Percentiles rank a stretch among this genome's conserved stretches.
Evolutionary conservation across 2,329 filamentous ascomycete genomes (phyloP).

Genomic region (Didymella pomorum): DNA sequence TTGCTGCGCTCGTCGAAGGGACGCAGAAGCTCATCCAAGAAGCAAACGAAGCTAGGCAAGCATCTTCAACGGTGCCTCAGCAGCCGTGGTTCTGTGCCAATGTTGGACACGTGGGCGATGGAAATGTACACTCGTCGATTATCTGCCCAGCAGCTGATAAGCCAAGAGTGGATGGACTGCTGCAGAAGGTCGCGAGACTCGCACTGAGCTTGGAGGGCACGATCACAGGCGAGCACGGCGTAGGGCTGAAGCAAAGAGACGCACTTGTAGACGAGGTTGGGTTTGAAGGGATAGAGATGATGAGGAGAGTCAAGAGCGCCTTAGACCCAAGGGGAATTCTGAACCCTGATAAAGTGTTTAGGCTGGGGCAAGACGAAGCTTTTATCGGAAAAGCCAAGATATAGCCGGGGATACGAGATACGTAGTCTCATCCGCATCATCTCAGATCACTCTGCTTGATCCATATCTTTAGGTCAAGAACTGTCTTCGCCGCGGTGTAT

Average conservation of each 20-base stretch:
- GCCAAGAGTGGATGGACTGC: slow-evolving; percentile 33
- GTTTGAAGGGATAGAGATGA: slow-evolving; percentile 73
- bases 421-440: too few relatives aligned
- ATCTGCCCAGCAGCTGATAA: slow-evolving; percentile 39
- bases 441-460: too few relatives aligned
- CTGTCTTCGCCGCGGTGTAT: too few relatives aligned
- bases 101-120: slow-evolving; percentile 77
- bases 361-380: slow-evolving; percentile 33
- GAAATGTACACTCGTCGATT: slow-evolving; percentile 49
- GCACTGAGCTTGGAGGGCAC: slow-evolving; percentile 85
- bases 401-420: too few relatives aligned
- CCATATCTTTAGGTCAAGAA: too few relatives aligned
- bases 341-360: slow-evolving; percentile 70
- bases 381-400: too few relatives aligned
- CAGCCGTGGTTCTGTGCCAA: slow-evolving; percentile 55
- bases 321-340: slow-evolving; percentile 75
- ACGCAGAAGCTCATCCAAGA: slow-evolving; percentile 70
- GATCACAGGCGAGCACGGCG: slow-evolving; percentile 83
- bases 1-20: slow-evolving; percentile 76
- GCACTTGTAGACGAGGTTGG: slow-evolving; percentile 81
- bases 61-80: not conserved
- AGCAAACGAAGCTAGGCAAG: slow-evolving; percentile 5
- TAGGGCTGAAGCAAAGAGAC: slow-evolving; percentile 82
- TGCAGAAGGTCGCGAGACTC: slow-evolving; percentile 73
- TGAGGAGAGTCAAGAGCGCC: slow-evolving; percentile 81